Conservation (phyloP, 176 grass and related monocot genomes). For the Pharus latifolius region DNA sequence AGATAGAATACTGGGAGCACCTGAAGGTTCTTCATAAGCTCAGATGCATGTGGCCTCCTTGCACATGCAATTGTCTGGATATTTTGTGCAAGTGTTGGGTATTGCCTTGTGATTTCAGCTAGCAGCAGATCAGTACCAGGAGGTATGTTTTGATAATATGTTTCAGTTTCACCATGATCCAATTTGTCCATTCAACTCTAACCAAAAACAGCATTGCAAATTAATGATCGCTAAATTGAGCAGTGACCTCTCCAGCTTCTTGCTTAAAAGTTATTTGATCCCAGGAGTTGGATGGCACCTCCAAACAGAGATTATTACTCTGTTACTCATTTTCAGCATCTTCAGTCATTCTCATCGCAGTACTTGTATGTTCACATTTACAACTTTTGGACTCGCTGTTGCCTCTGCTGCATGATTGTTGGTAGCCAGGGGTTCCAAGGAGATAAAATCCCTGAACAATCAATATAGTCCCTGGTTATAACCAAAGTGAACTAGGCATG, state of each 20-base stretch:
- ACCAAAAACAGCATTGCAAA: neutral
- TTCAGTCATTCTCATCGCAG: neutral
- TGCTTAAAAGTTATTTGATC: neutral
- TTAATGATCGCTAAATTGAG: neutral
- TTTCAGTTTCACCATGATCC: neutral
- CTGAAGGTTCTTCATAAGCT: neutral
- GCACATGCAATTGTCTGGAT: neutral
- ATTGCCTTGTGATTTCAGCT: neutral
- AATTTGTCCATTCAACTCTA: neutral
- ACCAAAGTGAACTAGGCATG: too few species aligned
- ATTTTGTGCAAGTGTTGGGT: neutral
- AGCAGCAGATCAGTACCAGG: neutral
- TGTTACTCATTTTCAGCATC: neutral
- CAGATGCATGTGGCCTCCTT: neutral
- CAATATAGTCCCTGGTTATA: neutral
- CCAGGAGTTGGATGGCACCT: neutral
- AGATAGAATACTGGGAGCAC: neutral
- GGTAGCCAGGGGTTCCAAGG: neutral
- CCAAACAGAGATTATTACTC: neutral
- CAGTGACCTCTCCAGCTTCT: too few species aligned
- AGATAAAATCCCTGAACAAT: neutral
- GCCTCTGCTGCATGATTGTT: neutral
- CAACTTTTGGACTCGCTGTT: neutral
- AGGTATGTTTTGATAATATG: neutral
- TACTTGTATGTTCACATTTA: neutral